Base-by-base conservation (phyloP, 768 basidiomycete species). In the Phylloporus sp. region DNA sequence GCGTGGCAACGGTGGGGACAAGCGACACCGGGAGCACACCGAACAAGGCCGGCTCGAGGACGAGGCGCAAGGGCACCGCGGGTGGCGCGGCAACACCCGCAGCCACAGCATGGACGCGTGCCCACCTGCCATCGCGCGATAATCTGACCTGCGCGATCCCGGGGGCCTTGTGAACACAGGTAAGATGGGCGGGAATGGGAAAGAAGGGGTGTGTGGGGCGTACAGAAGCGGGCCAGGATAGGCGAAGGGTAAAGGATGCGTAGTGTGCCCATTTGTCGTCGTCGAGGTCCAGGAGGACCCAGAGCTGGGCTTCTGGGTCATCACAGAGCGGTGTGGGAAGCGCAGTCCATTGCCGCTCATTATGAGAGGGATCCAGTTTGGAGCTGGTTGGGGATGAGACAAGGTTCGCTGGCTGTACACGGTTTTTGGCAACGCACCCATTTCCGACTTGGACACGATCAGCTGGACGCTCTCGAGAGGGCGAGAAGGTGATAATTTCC, bases 401-500 rank as follows among this genome's bases (percentile, higher is more conserved):
- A n/a, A 12, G 24, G 31, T 15, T 45, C 29, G 20, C 32, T 34
- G 45, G 22, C 5, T 24, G 28, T 3, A 26, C 31, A 34, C 26
- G 45, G 45, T 4, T n/a, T n/a, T n/a, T 23, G 39, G 42, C 49
- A 47, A 57, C 59, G 58, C 56, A 64, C 59, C 65, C 57, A 61
- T 70, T 69, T 67, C 63, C 62, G 59, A 65, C 50, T 18, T 22
- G 42, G 50, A 27, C 57, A 51, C 29, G 54, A 57, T 58, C 57
- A 22, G 55, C 54, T 9, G 49, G 15, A 39, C 28, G 42, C 53
- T 15, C 59, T 36, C 64, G 65, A 15, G 66, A 58, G 41, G 73
- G 68, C 23, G 61, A 63, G 60, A 86, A 82, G 63, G 81, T 82
- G 63, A 82, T 66, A 58, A 86, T 85, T 69, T 86, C 83, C 31